phyloP scores from a whole-genome alignment of 2,329 filamentous ascomycete genomes.

The Biscogniauxia marginata region DNA sequence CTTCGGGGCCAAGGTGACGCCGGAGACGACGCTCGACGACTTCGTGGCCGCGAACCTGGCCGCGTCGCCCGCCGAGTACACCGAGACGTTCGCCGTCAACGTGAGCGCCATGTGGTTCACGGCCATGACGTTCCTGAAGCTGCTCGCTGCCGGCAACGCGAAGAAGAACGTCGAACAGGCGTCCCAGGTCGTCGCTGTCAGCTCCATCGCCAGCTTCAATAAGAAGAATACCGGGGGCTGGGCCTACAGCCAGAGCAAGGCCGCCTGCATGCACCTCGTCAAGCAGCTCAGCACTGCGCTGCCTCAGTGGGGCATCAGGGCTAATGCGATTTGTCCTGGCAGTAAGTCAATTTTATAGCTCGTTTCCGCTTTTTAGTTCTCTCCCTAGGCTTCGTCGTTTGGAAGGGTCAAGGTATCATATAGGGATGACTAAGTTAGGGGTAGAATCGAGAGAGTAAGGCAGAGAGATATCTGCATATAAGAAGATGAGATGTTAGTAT shows the following conservation, averaged over 20 bases:
- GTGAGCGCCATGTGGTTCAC: slow-evolving; percentile 72
- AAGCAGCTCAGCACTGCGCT: slow-evolving; percentile 70
- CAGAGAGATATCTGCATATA: not conserved
- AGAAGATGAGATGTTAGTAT: not conserved
- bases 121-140: slow-evolving; percentile 66
- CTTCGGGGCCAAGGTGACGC: slow-evolving; percentile 39
- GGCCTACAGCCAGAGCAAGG: slow-evolving; percentile 76
- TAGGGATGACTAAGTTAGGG: not conserved
- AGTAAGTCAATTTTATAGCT: slow-evolving; percentile 42
- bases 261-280: slow-evolving; percentile 68
- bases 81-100: slow-evolving; percentile 68
- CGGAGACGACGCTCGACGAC: slow-evolving; percentile 43
- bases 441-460: too few relatives aligned
- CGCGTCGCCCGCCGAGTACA: slow-evolving; percentile 63
- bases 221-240: slow-evolving; percentile 71
- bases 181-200: slow-evolving; percentile 67
- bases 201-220: slow-evolving; percentile 73
- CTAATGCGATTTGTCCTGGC: slow-evolving; percentile 49
- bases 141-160: slow-evolving; percentile 66
- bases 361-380: not conserved
- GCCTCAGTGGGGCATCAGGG: slow-evolving; percentile 57
- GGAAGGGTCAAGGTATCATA: too few relatives aligned
- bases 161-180: slow-evolving; percentile 53
- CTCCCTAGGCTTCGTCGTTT: too few relatives aligned
- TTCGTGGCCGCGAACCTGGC: slow-evolving; percentile 48